phyloP scores from a whole-genome alignment of 129 eudicot species.

The Helianthus tuberosus region DNA sequence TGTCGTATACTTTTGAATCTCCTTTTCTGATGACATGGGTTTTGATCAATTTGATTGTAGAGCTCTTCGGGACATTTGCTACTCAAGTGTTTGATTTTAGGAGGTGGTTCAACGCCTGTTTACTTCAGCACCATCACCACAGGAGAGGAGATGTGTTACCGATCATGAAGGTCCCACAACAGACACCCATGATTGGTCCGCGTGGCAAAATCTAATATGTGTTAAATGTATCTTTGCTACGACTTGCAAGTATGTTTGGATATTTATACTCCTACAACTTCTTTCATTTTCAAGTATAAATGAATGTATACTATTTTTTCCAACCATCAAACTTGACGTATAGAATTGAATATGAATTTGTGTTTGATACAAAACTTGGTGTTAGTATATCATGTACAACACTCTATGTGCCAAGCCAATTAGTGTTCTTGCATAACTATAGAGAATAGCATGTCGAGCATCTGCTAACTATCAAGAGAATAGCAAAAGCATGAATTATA shows the following conservation, averaged over 20 bases:
- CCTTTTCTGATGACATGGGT: not conserved
- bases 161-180: conserved; percentile 93
- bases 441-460: conserved; percentile 77
- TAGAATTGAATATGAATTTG: not conserved
- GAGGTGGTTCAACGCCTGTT: conserved; percentile 92
- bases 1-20: conserved; percentile 4
- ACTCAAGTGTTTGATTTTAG: conserved; percentile 92
- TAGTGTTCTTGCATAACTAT: conserved; percentile 82
- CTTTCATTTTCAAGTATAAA: conserved; percentile 7
- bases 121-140: conserved; percentile 83
- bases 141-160: conserved; percentile 80
- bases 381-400: conserved; percentile 43
- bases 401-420: conserved; percentile 77
- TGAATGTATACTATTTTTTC: not conserved
- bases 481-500: not conserved
- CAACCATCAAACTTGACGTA: not conserved
- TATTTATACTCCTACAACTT: conserved; percentile 35
- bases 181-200: conserved; percentile 93
- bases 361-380: not conserved
- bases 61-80: conserved; percentile 97
- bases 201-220: conserved; percentile 87
- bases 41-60: conserved; percentile 44
- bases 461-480: conserved; percentile 54
- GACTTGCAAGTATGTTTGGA: conserved; percentile 57
- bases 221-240: conserved; percentile 46